Conservation (phyloP, 257 asterid species). For the Solanum stenotomum region DNA sequence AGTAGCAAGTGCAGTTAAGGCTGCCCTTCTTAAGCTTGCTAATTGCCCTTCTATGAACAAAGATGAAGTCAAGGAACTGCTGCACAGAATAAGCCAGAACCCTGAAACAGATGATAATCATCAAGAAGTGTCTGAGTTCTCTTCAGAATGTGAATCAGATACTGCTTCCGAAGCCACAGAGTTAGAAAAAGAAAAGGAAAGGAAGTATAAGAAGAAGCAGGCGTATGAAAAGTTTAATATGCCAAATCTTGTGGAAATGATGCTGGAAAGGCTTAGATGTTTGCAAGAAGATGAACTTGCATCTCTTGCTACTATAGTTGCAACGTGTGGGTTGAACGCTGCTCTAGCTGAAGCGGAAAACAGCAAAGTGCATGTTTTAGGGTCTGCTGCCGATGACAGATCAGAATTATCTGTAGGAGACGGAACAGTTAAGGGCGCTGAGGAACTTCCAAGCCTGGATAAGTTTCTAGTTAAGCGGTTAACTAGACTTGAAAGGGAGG, state of each 20-base stretch:
- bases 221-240: conserved; percentile 28
- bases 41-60: conserved; percentile 55
- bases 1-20: conserved; percentile 80
- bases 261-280: conserved; percentile 70
- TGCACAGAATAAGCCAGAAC: conserved; percentile 68
- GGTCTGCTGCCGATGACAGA: not conserved
- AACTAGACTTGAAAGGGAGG: conserved; percentile 89
- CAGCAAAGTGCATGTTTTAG: conserved; percentile 11
- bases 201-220: conserved; percentile 20
- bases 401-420: conserved; percentile 22
- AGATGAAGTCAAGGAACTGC: conserved; percentile 66
- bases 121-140: conserved; percentile 17
- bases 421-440: conserved; percentile 11
- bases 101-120: conserved; percentile 51
- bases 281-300: conserved; percentile 83
- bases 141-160: conserved; percentile 53
- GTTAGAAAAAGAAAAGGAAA: conserved; percentile 3
- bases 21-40: conserved; percentile 73
- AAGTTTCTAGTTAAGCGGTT: conserved; percentile 73
- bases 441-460: conserved; percentile 70
- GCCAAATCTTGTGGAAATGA: conserved; percentile 47
- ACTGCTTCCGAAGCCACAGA: conserved; percentile 25
- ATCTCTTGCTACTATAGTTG: conserved; percentile 94
- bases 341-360: conserved; percentile 47
- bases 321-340: conserved; percentile 84